Conservation (phyloP, 2,329 filamentous ascomycete species). For the Blastomyces percursus region DNA sequence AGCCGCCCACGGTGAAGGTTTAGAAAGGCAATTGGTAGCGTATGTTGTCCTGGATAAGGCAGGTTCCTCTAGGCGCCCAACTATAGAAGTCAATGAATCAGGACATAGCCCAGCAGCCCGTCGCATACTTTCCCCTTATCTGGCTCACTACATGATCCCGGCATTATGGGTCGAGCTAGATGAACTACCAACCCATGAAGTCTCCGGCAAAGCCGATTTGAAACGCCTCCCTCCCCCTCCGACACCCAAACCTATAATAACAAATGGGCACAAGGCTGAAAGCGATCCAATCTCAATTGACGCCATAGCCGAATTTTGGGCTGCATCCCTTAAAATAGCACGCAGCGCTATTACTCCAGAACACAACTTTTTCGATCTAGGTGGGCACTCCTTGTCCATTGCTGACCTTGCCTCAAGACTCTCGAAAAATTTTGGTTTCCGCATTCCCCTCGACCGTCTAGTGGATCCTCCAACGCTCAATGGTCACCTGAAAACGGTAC, state of each 20-base stretch:
- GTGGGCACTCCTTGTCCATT: constrained; percentile 67
- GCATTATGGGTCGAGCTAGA: constrained; percentile 64
- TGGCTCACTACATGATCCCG: constrained; percentile 78
- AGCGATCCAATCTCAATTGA: constrained; percentile 56
- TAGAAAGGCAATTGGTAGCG: constrained; percentile 64
- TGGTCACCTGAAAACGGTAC: constrained; percentile 62
- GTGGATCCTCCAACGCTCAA: constrained; percentile 61
- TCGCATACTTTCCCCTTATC: constrained; percentile 50
- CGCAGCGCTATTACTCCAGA: constrained; percentile 52
- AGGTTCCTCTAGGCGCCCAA: constrained; percentile 42
- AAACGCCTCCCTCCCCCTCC: constrained; percentile 59
- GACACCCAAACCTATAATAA: constrained; percentile 36
- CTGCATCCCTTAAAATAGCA: constrained; percentile 56
- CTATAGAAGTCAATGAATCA: constrained; percentile 55
- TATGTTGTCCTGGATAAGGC: constrained; percentile 62
- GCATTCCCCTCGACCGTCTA: constrained; percentile 58
- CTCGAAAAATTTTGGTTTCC: constrained; percentile 59
- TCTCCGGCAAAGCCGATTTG: constrained; percentile 68
- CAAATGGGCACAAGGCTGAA: constrained; percentile 37
- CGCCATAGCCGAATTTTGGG: constrained; percentile 62
- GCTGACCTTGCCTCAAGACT: constrained; percentile 63
- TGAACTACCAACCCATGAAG: constrained; percentile 60
- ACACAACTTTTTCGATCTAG: constrained; percentile 71
- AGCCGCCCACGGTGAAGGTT: constrained; percentile 60
- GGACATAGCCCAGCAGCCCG: constrained; percentile 61